Evolutionary conservation across 306 rosid genomes (phyloP).

Genomic region (Cicer judaicum): DNA sequence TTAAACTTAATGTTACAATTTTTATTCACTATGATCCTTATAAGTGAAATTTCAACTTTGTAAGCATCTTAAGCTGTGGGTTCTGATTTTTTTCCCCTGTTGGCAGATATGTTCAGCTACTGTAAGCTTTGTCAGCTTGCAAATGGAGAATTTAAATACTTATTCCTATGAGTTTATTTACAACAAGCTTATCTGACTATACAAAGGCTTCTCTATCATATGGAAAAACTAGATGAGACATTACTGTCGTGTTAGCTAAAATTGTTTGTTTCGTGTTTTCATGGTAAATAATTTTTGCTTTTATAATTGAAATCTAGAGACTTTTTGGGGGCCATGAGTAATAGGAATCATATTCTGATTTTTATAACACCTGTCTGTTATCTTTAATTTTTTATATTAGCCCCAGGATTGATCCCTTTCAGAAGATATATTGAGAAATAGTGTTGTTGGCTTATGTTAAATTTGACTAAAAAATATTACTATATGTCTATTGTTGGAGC

Average conservation of each 20-base stretch:
- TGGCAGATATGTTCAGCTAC: conserved; percentile 71
- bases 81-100: conserved; percentile 25
- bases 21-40: neutral
- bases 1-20: neutral
- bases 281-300: conserved; percentile 32
- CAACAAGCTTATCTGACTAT: conserved; percentile 31
- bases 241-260: conserved; percentile 8
- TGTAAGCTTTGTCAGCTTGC: conserved; percentile 87
- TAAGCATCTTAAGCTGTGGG: conserved; percentile 16
- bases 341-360: conserved; percentile 15
- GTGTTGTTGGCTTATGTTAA: conserved; percentile 17
- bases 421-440: conserved; percentile 13
- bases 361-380: conserved; percentile 14
- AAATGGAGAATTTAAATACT: conserved; percentile 78
- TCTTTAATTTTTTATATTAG: conserved; percentile 13
- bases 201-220: conserved; percentile 6
- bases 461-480: no score
- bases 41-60: conserved; percentile 2
- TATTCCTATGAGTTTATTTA: conserved; percentile 63
- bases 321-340: neutral
- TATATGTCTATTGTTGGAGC: no score
- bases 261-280: conserved; percentile 16
- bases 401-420: neutral
- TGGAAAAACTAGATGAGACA: conserved; percentile 33
- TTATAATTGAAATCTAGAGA: conserved; percentile 25